Percentiles rank a stretch among this genome's conserved stretches.
Conservation (phyloP, 2,329 filamentous ascomycete species). For the Pseudogymnoascus sp. region DNA sequence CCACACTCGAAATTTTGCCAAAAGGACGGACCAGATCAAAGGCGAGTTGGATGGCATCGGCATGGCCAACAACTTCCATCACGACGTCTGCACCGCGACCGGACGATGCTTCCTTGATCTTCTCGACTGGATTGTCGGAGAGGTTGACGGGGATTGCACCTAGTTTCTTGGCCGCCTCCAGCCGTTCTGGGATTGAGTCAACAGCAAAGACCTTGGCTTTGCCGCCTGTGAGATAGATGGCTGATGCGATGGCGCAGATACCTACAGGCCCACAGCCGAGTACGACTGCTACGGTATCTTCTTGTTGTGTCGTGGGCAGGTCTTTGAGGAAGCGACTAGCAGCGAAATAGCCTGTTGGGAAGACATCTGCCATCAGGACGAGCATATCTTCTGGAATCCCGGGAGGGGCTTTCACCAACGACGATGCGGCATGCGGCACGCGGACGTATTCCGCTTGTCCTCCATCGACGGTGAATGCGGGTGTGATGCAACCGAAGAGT, state of each 20-base stretch:
- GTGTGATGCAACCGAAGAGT: constrained; percentile 30
- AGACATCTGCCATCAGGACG: constrained; percentile 24
- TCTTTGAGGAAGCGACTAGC: constrained; percentile 19
- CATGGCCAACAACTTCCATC: constrained; percentile 52
- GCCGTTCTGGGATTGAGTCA: constrained; percentile 23
- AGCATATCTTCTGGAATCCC: constrained; percentile 27
- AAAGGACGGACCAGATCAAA: constrained; percentile 64
- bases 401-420: constrained; percentile 2
- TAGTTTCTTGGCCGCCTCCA: constrained; percentile 24
- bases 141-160: constrained; percentile 31
- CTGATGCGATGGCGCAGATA: background rate
- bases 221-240: background rate
- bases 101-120: constrained; percentile 34
- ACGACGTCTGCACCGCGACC: constrained; percentile 45
- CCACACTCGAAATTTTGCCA: constrained; percentile 63
- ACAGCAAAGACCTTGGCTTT: constrained; percentile 25
- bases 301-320: constrained; percentile 10
- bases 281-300: background rate
- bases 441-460: background rate
- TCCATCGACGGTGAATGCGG: background rate
- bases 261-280: constrained; percentile 8
- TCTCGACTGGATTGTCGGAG: constrained; percentile 23
- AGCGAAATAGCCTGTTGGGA: constrained; percentile 18
- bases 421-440: background rate
- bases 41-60: constrained; percentile 55